Conservation (phyloP, 345 rosid species). For the Psidium guajava region DNA sequence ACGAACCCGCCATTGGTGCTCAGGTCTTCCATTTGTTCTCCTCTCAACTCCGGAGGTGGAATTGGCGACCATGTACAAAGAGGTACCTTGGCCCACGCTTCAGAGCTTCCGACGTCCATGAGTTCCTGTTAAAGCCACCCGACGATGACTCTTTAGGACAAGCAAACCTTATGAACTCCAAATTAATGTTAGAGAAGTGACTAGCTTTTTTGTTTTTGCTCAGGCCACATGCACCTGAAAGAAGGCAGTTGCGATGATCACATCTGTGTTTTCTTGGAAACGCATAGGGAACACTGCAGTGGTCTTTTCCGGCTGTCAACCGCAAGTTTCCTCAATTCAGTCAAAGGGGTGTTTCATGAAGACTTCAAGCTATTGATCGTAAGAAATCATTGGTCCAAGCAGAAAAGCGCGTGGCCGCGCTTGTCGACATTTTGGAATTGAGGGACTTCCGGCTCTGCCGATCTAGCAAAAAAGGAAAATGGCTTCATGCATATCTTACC, state of each 20-base stretch:
- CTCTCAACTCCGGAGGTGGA: slow-evolving; percentile 80
- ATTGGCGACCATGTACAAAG: slow-evolving; percentile 79
- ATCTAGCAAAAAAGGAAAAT: not conserved
- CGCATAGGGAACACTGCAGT: slow-evolving; percentile 81
- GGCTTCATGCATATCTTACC: slow-evolving; percentile 19
- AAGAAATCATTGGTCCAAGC: not conserved
- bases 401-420: not conserved
- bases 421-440: not conserved
- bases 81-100: slow-evolving; percentile 69
- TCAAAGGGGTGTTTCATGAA: not conserved
- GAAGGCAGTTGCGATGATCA: slow-evolving; percentile 67
- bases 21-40: slow-evolving; percentile 65
- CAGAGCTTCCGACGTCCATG: slow-evolving; percentile 56
- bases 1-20: slow-evolving; percentile 84
- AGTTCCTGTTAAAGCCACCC: slow-evolving; percentile 37
- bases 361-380: not conserved
- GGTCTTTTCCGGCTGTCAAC: slow-evolving; percentile 45
- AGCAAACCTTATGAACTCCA: not conserved
- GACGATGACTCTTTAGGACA: not conserved
- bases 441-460: not conserved
- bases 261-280: slow-evolving; percentile 71
- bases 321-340: not conserved
- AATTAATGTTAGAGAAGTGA: not conserved
- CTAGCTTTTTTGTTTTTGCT: not conserved
- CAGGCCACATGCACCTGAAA: slow-evolving; percentile 46